Evolutionary conservation across 441 rosid species (phyloP).

Genomic region (Geranium incanum): DNA sequence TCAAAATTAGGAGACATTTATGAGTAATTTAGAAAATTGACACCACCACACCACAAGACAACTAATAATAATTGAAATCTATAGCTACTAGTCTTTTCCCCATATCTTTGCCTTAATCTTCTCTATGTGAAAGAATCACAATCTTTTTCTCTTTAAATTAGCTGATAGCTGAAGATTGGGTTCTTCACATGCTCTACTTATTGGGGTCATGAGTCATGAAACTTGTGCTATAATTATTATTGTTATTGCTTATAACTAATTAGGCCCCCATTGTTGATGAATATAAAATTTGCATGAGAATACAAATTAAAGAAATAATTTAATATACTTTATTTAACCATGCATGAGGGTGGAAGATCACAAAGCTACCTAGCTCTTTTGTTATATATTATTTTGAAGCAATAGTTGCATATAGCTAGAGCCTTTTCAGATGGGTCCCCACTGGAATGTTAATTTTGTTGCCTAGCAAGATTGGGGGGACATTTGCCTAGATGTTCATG

Average conservation of each 20-base stretch:
- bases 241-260: not conserved
- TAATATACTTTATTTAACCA: not conserved
- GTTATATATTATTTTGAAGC: not conserved
- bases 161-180: not conserved
- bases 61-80: not conserved
- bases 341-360: not conserved
- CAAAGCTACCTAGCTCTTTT: not conserved
- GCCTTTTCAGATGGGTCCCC: constrained; percentile 18
- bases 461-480: constrained; percentile 26
- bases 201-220: not conserved
- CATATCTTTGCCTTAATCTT: not conserved
- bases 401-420: not conserved
- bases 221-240: not conserved
- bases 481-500: constrained; percentile 31
- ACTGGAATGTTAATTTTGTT: constrained; percentile 40
- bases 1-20: constrained; percentile 21
- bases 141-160: not conserved
- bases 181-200: not conserved
- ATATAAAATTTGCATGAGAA: constrained; percentile 6
- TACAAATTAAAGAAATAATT: not conserved
- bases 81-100: not conserved
- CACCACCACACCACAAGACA: not conserved
- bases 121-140: not conserved
- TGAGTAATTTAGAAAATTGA: constrained; percentile 11
- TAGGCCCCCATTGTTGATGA: not conserved